Conservation (phyloP, 805 yeast genomes). For the Yamadazyma laniorum region DNA sequence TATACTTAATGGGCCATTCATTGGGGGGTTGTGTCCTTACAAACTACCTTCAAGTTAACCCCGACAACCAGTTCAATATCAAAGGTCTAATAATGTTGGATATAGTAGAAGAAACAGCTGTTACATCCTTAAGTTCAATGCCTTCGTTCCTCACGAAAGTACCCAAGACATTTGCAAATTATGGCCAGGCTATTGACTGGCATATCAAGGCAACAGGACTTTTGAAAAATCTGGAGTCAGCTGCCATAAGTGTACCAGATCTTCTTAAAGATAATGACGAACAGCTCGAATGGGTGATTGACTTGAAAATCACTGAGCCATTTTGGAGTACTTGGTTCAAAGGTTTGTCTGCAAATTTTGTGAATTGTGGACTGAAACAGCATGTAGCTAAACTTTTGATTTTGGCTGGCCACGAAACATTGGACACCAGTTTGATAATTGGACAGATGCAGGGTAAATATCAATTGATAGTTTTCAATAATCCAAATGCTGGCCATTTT, state of each 20-base stretch:
- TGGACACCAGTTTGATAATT: conserved; percentile 81
- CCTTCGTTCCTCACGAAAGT: conserved; percentile 59
- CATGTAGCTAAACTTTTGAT: conserved; percentile 63
- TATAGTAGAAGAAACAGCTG: conserved; percentile 92
- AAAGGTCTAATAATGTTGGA: conserved; percentile 80
- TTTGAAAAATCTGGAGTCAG: conserved; percentile 59
- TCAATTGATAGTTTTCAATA: conserved; percentile 75
- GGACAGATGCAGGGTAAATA: conserved; percentile 99
- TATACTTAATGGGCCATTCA: conserved; percentile 82
- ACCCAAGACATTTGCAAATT: conserved; percentile 56
- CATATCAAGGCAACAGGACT: conserved; percentile 55
- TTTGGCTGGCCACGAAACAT: conserved; percentile 83
- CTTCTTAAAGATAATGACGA: conserved; percentile 36
- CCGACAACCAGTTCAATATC: conserved; percentile 27
- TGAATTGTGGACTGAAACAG: conserved; percentile 31
- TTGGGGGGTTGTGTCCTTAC: conserved; percentile 87
- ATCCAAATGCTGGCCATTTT: conserved; percentile 71
- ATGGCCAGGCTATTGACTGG: conserved; percentile 75
- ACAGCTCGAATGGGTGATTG: conserved; percentile 57
- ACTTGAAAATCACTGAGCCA: conserved; percentile 56
- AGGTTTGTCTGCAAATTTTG: conserved; percentile 56
- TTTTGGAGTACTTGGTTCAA: conserved; percentile 86
- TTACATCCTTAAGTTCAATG: conserved; percentile 66
- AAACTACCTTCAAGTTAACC: conserved; percentile 35
- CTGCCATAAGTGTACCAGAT: conserved; percentile 75